Conservation (phyloP, 768 basidiomycete species). For the Russula earlei region DNA sequence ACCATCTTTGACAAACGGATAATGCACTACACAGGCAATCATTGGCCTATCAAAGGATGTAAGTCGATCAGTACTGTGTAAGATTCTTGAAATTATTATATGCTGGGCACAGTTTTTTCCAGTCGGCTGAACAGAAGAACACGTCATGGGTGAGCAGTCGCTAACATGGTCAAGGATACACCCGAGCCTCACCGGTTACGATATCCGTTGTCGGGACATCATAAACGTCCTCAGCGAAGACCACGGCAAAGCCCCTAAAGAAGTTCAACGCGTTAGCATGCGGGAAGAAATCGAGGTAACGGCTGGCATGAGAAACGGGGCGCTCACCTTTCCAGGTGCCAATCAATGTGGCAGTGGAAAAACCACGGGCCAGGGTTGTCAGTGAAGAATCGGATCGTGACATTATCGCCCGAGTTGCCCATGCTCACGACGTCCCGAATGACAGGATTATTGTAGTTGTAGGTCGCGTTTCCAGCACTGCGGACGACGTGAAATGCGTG, state of each 20-base stretch:
- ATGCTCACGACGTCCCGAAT: constrained; percentile 35
- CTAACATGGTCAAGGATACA: too few relatives aligned
- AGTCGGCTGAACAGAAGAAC: too few relatives aligned
- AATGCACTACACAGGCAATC: too few relatives aligned
- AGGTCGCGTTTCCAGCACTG: constrained; percentile 5
- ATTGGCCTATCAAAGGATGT: too few relatives aligned
- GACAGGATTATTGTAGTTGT: constrained; percentile 30
- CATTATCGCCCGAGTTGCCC: constrained; percentile 4
- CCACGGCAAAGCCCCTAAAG: constrained; percentile 4
- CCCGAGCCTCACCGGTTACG: neutral
- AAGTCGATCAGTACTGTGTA: too few relatives aligned
- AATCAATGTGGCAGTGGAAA: constrained; percentile 26
- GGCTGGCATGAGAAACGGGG: too few relatives aligned
- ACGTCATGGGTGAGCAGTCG: too few relatives aligned
- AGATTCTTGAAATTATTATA: too few relatives aligned
- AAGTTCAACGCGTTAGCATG: neutral
- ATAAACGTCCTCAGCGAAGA: constrained; percentile 7
- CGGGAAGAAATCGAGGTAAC: too few relatives aligned
- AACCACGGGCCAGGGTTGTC: constrained; percentile 25
- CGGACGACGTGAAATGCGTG: constrained; percentile 16
- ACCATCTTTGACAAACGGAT: too few relatives aligned
- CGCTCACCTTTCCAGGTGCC: constrained; percentile 17
- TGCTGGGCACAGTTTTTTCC: too few relatives aligned
- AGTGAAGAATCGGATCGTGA: constrained; percentile 24
- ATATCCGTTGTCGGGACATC: neutral